These are phyloP conservation scores for Suillus subalutaceus DNA, from an alignment of 768 basidiomycete species.

Conservation along the genomic window DNA sequence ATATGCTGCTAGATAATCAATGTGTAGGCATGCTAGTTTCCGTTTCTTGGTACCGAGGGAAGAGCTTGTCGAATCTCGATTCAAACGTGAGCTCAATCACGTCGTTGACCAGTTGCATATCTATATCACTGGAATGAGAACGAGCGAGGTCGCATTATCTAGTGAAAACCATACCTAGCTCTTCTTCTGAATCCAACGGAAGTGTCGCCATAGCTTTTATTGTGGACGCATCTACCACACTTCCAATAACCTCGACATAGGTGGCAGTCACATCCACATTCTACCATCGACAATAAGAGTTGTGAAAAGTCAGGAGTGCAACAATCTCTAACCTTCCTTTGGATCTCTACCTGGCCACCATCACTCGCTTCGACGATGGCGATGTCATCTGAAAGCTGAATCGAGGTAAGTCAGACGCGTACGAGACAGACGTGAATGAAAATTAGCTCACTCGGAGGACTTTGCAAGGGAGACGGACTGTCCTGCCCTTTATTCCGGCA, in stretches of 20 bases:
- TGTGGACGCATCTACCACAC: conserved; percentile 53
- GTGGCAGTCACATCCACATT: conserved; percentile 50
- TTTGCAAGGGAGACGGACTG: conserved; percentile 65
- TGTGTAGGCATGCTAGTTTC: not conserved
- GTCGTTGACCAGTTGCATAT: conserved; percentile 64
- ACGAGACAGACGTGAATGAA: not conserved
- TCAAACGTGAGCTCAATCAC: conserved; percentile 64
- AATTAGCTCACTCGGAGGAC: conserved; percentile 49
- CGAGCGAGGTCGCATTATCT: not conserved
- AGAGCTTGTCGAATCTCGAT: conserved; percentile 55
- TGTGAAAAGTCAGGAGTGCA: not conserved
- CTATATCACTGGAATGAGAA: conserved; percentile 33
- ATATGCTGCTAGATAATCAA: not conserved
- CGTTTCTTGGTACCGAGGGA: conserved; percentile 27
- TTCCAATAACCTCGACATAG: conserved; percentile 71
- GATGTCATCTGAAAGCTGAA: conserved; percentile 42
- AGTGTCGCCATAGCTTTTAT: conserved; percentile 57
- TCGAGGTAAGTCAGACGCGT: conserved; percentile 11
- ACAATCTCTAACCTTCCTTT: conserved; percentile 41
- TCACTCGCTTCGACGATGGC: conserved; percentile 69
- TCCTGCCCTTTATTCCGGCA: conserved; percentile 50
- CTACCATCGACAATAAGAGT: conserved; percentile 26
- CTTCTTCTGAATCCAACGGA: conserved; percentile 53
- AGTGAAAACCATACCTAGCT: conserved; percentile 55
- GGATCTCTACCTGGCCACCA: conserved; percentile 60